Evolutionary conservation across 176 grass and related monocot species (phyloP).

Genomic region (Puccinellia tenuiflora): DNA sequence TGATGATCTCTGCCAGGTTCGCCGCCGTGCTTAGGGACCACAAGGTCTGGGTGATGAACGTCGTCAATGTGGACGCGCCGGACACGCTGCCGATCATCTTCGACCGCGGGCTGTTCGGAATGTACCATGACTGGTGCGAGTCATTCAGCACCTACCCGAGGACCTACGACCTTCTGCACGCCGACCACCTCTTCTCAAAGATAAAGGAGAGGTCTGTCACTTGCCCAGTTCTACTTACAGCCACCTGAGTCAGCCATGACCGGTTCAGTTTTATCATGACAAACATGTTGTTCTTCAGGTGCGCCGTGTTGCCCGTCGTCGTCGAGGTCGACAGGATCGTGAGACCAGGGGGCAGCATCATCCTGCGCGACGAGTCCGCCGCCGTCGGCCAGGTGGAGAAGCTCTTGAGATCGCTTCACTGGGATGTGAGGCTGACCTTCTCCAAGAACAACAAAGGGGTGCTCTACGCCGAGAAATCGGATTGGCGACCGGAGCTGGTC

Average conservation of each 20-base stretch:
- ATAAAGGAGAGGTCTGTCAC: constrained; percentile 70
- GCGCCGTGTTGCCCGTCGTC: constrained; percentile 56
- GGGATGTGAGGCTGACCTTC: constrained; percentile 68
- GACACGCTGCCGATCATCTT: constrained; percentile 94
- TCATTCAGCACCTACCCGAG: constrained; percentile 98
- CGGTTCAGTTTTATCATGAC: not conserved
- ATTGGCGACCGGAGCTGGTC: constrained; percentile 68
- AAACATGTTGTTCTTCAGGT: constrained; percentile 30
- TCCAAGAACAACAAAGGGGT: constrained; percentile 63
- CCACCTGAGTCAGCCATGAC: not conserved
- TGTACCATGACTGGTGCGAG: constrained; percentile 99
- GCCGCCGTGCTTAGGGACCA: constrained; percentile 64
- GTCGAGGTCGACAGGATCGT: constrained; percentile 85
- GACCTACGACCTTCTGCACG: constrained; percentile 89
- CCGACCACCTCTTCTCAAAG: constrained; percentile 78
- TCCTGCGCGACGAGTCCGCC: constrained; percentile 62
- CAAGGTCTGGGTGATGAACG: constrained; percentile 95
- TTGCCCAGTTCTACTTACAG: not conserved
- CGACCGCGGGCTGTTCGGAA: constrained; percentile 82
- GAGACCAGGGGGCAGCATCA: constrained; percentile 76
- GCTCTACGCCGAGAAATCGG: constrained; percentile 65
- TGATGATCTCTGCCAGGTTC: constrained; percentile 37
- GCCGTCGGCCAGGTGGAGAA: constrained; percentile 55
- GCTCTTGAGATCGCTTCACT: constrained; percentile 74
- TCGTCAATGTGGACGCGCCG: constrained; percentile 71